These are phyloP conservation scores for Phylloporus sp. DNA, from an alignment of 768 basidiomycete genomes.

Conservation along the genomic window DNA sequence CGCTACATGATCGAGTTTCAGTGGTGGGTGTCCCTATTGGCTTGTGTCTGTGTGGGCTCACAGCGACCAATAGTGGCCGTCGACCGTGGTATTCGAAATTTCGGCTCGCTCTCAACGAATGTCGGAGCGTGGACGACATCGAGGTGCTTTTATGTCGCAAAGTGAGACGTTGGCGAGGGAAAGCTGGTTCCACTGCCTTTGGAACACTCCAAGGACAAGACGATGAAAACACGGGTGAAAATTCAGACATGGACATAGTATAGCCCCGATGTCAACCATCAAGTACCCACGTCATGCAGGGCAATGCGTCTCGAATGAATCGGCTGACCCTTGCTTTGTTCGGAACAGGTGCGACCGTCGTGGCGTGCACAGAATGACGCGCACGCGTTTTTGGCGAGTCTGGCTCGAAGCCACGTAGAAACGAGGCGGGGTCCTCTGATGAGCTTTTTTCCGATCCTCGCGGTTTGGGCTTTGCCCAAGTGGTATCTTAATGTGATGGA, in stretches of 20 bases:
- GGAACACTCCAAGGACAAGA: background rate
- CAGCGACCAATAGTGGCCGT: slow-evolving; percentile 32
- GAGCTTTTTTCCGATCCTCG: background rate
- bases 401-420: background rate
- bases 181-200: slow-evolving; percentile 9
- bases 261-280: background rate
- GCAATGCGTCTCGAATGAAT: background rate
- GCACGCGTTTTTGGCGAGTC: background rate
- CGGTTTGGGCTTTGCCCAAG: background rate
- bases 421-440: background rate
- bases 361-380: background rate
- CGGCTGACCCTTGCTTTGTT: background rate
- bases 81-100: slow-evolving; percentile 58
- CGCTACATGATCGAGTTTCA: slow-evolving; percentile 66
- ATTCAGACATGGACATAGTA: slow-evolving; percentile 1
- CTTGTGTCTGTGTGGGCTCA: background rate
- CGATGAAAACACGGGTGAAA: slow-evolving; percentile 2
- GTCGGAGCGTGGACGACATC: slow-evolving; percentile 44
- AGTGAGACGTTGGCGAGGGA: slow-evolving; percentile 52
- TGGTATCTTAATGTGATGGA: background rate
- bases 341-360: background rate
- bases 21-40: slow-evolving; percentile 40
- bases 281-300: background rate
- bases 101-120: slow-evolving; percentile 41
- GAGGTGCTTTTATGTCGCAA: slow-evolving; percentile 40